These are phyloP conservation scores for Fomitiporia mediterranea DNA, from an alignment of 1,284 basidiomycete genomes.

Conservation along the genomic window DNA sequence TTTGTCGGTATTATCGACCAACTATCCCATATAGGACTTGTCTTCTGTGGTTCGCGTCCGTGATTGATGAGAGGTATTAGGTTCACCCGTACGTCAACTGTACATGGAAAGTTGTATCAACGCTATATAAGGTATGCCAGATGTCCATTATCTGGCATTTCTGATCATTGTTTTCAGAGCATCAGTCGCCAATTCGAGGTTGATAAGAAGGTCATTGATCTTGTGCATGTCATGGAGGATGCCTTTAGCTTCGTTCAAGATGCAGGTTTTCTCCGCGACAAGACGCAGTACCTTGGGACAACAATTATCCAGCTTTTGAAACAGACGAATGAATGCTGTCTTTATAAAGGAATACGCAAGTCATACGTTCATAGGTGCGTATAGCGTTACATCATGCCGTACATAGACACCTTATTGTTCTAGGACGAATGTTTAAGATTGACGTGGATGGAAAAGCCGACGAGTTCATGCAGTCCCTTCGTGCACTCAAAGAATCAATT, in stretches of 20 bases:
- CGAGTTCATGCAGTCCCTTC: too few relatives aligned
- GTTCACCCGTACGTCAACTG: not conserved
- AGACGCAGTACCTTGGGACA: slow-evolving; percentile 4
- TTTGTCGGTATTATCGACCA: not conserved
- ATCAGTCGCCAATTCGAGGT: slow-evolving; percentile 1
- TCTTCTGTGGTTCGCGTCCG: not conserved
- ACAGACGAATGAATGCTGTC: slow-evolving; percentile 15
- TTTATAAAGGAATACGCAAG: slow-evolving; percentile 13
- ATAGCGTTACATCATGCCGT: not conserved
- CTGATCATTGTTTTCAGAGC: not conserved
- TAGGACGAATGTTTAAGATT: too few relatives aligned
- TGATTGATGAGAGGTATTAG: not conserved
- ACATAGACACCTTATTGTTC: too few relatives aligned
- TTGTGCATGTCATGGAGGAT: slow-evolving; percentile 10
- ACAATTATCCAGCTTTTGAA: not conserved
- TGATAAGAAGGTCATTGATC: slow-evolving; percentile 2
- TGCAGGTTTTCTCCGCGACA: not conserved
- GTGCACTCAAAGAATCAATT: too few relatives aligned
- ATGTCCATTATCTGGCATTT: too few relatives aligned
- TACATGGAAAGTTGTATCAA: not conserved
- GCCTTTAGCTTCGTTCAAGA: slow-evolving; percentile 9
- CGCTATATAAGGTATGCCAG: not conserved
- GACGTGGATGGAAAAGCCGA: too few relatives aligned
- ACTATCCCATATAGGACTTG: not conserved
- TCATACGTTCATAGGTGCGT: slow-evolving; percentile 11